Percentiles rank a stretch among this genome's conserved stretches.
phyloP scores from a whole-genome alignment of 495 filamentous ascomycete species.

The Astrothelium macrocarpum region DNA sequence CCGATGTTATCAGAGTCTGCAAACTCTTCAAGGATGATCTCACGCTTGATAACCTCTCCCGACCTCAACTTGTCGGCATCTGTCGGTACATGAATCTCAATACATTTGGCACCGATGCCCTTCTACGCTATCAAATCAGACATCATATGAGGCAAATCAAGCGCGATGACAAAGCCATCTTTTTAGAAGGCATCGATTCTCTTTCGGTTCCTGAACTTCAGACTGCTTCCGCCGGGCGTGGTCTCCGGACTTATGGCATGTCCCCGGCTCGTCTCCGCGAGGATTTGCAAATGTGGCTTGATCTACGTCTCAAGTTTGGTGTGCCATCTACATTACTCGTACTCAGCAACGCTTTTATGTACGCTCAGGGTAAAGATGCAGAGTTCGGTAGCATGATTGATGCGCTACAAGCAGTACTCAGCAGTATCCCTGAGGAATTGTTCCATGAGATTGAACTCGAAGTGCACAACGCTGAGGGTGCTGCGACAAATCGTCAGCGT shows the following conservation, averaged over 20 bases:
- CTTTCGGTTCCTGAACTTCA: conserved; percentile 91
- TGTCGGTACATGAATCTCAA: conserved; percentile 98
- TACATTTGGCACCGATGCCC: conserved; percentile 89
- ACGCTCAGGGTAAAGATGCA: conserved; percentile 77
- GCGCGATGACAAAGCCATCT: conserved; percentile 90
- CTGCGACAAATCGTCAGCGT: conserved; percentile 96
- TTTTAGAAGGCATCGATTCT: conserved; percentile 85
- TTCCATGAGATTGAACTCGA: conserved; percentile 99
- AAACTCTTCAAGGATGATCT: conserved; percentile 99
- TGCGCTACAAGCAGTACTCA: conserved; percentile 81
- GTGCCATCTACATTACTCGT: conserved; percentile 93
- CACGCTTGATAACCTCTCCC: conserved; percentile 92
- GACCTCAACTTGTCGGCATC: conserved; percentile 93
- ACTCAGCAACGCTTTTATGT: conserved; percentile 94
- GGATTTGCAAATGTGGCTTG: conserved; percentile 89
- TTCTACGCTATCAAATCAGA: conserved; percentile 95
- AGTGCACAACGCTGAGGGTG: conserved; percentile 92
- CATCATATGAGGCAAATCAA: conserved; percentile 99
- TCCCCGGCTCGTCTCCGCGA: conserved; percentile 80
- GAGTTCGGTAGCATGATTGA: conserved; percentile 89
- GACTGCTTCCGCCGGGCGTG: conserved; percentile 78
- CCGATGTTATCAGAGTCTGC: conserved; percentile 97
- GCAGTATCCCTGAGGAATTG: conserved; percentile 91
- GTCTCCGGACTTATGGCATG: conserved; percentile 84
- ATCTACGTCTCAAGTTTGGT: conserved; percentile 83